Evolutionary conservation across 768 basidiomycete species (phyloP).

Genomic region (Rhodosporidiobolus odoratus): DNA sequence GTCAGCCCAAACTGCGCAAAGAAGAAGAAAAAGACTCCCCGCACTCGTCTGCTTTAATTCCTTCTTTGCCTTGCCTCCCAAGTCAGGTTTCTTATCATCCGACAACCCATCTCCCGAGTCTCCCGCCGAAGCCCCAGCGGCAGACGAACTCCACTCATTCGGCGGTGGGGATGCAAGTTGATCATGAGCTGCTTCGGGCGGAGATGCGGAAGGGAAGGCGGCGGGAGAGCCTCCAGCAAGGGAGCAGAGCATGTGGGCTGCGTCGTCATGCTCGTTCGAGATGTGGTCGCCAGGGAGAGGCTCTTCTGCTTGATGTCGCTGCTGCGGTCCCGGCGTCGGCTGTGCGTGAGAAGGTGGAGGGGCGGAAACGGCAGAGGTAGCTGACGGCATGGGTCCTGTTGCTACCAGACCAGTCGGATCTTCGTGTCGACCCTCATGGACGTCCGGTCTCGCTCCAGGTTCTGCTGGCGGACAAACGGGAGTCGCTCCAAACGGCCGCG

Average conservation of each 20-base stretch:
- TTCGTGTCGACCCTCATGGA: no score
- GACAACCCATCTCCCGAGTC: not conserved
- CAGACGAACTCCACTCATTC: not conserved
- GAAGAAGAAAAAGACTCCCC: not conserved
- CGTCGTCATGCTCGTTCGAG: not conserved
- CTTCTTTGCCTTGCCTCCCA: not conserved
- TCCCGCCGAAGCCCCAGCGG: not conserved
- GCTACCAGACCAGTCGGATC: no score
- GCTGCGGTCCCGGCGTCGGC: no score
- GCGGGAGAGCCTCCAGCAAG: not conserved
- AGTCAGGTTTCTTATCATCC: not conserved
- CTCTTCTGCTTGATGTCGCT: no score
- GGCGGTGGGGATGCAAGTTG: not conserved
- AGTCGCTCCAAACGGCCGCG: no score
- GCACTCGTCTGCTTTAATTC: constrained; percentile 23
- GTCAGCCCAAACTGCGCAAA: not conserved
- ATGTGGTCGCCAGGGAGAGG: no score
- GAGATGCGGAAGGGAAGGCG: not conserved
- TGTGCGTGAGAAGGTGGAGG: no score
- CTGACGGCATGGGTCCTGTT: no score
- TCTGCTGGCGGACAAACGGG: no score
- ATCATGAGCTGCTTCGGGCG: not conserved
- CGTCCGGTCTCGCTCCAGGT: no score
- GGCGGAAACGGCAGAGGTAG: no score
- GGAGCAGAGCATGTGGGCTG: constrained; percentile 7